phyloP scores from a whole-genome alignment of 345 rosid species.

The Syzygium jambos region DNA sequence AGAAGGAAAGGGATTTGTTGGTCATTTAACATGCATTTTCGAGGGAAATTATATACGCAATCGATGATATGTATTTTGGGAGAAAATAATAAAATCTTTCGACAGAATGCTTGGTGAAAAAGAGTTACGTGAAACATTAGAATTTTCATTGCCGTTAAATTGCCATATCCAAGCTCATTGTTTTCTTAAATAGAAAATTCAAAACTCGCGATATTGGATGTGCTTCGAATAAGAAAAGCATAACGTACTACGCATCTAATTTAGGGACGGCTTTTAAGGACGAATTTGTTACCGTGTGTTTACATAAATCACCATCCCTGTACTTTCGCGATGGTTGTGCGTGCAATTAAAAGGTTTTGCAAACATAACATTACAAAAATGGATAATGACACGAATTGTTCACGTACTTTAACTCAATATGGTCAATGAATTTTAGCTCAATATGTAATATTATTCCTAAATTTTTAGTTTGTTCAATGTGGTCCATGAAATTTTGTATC shows the following conservation, averaged over 20 bases:
- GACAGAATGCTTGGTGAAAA: not conserved
- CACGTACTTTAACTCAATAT: no score
- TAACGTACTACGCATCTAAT: not conserved
- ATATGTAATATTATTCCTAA: no score
- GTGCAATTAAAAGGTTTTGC: not conserved
- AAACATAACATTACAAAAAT: not conserved
- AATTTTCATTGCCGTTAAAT: not conserved
- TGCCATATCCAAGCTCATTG: not conserved
- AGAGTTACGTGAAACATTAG: not conserved
- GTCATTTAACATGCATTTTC: not conserved
- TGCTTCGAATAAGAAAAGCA: not conserved
- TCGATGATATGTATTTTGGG: not conserved
- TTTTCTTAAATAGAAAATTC: no score
- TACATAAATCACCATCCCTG: rapidly evolving
- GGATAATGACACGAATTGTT: no score
- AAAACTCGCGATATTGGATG: not conserved
- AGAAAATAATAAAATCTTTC: not conserved
- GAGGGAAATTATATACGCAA: not conserved
- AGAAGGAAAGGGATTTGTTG: not conserved
- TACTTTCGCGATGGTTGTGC: not conserved
- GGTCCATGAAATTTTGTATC: no score
- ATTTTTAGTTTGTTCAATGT: no score
- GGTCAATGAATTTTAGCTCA: no score
- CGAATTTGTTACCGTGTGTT: no score
- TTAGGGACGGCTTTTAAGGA: not conserved